A percentile compares a stretch with the other conserved stretches of the same genome.
Conservation (phyloP, 768 basidiomycete species). For the Mycena kentingensis region DNA sequence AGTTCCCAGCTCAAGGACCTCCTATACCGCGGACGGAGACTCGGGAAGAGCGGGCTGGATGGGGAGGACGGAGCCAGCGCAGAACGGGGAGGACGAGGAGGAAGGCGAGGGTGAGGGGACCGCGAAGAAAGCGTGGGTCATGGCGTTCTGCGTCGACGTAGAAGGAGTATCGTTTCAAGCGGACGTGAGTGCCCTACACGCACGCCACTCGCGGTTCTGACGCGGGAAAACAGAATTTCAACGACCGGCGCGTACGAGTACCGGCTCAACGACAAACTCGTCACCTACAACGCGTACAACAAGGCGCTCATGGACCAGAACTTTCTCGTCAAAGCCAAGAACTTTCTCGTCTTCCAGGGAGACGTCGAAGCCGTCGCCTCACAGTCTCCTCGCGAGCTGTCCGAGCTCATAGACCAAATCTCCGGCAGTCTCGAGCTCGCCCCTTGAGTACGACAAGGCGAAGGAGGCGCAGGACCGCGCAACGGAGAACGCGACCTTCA, state of each 20-base stretch:
- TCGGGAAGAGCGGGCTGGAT: slow-evolving; percentile 52
- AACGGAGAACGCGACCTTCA: slow-evolving; percentile 92
- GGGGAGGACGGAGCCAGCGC: slow-evolving; percentile 49
- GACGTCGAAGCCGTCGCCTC: slow-evolving; percentile 98
- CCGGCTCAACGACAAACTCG: slow-evolving; percentile 75
- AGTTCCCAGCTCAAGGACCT: slow-evolving; percentile 94
- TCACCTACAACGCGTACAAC: slow-evolving; percentile 90
- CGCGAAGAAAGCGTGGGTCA: slow-evolving; percentile 94
- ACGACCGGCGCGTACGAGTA: slow-evolving; percentile 89
- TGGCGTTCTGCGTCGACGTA: slow-evolving; percentile 83
- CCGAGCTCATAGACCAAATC: slow-evolving; percentile 92
- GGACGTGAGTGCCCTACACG: slow-evolving; percentile 69
- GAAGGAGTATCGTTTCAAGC: slow-evolving; percentile 89
- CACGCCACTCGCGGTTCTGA: slow-evolving; percentile 1
- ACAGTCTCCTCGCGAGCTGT: slow-evolving; percentile 87
- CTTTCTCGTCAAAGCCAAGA: slow-evolving; percentile 98
- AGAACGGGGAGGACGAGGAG: slow-evolving; percentile 54
- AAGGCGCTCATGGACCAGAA: slow-evolving; percentile 85
- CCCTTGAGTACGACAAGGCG: slow-evolving; percentile 83
- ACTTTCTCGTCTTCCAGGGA: slow-evolving; percentile 98
- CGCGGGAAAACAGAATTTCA: slow-evolving; percentile 66
- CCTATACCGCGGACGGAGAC: slow-evolving; percentile 85
- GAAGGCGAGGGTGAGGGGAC: slow-evolving; percentile 72
- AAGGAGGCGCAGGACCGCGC: slow-evolving; percentile 86
- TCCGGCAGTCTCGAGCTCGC: slow-evolving; percentile 91